Conservation (phyloP, 2,329 filamentous ascomycete species). For the Hypocrella siamensis region DNA sequence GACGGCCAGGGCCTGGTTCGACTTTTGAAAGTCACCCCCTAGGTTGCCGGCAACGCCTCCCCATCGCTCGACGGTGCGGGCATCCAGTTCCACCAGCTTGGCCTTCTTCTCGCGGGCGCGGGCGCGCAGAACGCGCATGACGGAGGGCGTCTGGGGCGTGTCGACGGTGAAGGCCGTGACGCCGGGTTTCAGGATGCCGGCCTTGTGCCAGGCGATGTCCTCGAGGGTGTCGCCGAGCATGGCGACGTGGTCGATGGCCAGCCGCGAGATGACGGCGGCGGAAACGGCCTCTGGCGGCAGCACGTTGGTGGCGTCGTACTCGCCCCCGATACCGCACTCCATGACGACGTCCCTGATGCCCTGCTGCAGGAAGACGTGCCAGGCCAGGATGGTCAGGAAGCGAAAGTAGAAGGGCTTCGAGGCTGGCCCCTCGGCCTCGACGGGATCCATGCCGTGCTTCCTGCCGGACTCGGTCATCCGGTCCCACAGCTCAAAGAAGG, state of each 20-base stretch:
- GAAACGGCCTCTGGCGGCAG: conserved; percentile 46
- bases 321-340: conserved; percentile 88
- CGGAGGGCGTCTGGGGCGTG: conserved; percentile 18
- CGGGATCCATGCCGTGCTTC: conserved; percentile 15
- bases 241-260: conserved; percentile 73
- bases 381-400: conserved; percentile 75
- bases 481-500: conserved; percentile 81
- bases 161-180: conserved; percentile 20
- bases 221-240: conserved; percentile 68
- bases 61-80: conserved; percentile 22
- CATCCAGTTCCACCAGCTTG: conserved; percentile 24
- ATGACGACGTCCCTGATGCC: conserved; percentile 66
- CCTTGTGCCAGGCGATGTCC: conserved; percentile 82
- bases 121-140: conserved; percentile 37
- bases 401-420: conserved; percentile 86
- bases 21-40: conserved; percentile 36
- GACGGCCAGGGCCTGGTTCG: conserved; percentile 43
- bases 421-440: conserved; percentile 34
- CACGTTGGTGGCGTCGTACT: conserved; percentile 87
- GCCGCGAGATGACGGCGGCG: conserved; percentile 58
- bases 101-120: conserved; percentile 42
- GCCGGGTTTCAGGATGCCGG: conserved; percentile 63
- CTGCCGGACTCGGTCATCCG: conserved; percentile 25
- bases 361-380: conserved; percentile 66
- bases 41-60: conserved; percentile 25